These are phyloP conservation scores for Eucalyptus curtisii DNA, from an alignment of 345 rosid genomes.

Conservation along the genomic window DNA sequence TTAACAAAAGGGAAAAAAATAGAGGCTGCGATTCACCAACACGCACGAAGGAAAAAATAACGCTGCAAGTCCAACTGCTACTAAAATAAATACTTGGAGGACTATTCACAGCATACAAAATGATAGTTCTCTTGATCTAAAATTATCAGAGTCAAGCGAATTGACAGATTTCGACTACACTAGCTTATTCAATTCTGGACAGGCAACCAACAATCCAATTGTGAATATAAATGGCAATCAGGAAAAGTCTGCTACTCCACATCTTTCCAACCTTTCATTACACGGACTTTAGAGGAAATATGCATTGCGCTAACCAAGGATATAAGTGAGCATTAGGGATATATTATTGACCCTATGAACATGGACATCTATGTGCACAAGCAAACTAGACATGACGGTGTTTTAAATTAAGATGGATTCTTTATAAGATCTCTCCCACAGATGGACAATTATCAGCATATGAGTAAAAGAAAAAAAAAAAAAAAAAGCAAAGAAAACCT, in stretches of 20 bases:
- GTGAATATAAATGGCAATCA: neutral
- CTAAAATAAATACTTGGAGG: neutral
- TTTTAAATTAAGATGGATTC: neutral
- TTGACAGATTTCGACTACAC: neutral
- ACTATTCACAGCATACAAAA: neutral
- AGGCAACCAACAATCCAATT: neutral
- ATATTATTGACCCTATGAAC: neutral
- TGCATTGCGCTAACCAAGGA: neutral
- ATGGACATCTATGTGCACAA: neutral
- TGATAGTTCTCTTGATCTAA: neutral
- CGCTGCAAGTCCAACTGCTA: neutral
- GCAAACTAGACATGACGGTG: neutral
- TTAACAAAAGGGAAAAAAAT: neutral
- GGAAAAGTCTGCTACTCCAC: neutral
- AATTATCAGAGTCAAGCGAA: neutral
- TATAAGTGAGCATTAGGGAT: neutral
- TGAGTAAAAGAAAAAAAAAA: neutral
- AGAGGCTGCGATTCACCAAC: neutral
- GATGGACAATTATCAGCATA: neutral
- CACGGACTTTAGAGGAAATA: neutral
- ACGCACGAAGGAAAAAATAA: neutral
- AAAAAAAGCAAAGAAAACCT: neutral
- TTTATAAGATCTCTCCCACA: neutral
- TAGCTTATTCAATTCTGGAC: neutral
- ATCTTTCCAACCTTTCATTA: neutral